phyloP scores from a whole-genome alignment of 192 early-diverging fungal species.

The Coemansia sp. region DNA sequence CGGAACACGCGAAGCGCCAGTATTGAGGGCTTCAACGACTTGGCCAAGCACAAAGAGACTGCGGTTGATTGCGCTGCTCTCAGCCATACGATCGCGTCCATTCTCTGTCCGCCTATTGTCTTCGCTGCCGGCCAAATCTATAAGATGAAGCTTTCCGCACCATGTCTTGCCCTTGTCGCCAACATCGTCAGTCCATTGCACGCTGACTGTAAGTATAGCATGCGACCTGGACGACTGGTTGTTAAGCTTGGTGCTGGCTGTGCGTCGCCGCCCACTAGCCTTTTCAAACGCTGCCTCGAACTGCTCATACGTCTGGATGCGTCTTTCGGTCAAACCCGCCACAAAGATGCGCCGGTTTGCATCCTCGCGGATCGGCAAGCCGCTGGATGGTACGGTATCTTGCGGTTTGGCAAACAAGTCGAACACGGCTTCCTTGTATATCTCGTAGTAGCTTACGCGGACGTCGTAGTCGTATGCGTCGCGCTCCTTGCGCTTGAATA shows the following conservation, averaged over 20 bases:
- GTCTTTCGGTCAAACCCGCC: constrained; percentile 59
- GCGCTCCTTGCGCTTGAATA: constrained; percentile 58
- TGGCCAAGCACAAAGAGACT: constrained; percentile 68
- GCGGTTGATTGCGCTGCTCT: constrained; percentile 69
- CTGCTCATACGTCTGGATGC: constrained; percentile 56
- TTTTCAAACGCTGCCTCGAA: constrained; percentile 51
- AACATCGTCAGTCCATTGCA: constrained; percentile 45
- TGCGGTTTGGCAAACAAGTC: constrained; percentile 55
- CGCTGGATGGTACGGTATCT: constrained; percentile 20
- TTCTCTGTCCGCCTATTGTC: constrained; percentile 69
- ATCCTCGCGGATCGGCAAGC: constrained; percentile 63
- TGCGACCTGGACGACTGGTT: constrained; percentile 66
- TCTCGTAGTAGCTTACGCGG: constrained; percentile 65
- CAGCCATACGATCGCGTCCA: constrained; percentile 60
- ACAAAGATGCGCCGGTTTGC: constrained; percentile 59
- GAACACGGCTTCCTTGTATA: constrained; percentile 69
- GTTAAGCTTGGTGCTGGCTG: constrained; percentile 69
- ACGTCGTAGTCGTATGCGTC: constrained; percentile 52
- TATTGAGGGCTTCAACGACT: constrained; percentile 67
- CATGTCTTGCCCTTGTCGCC: constrained; percentile 31
- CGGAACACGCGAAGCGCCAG: constrained; percentile 57
- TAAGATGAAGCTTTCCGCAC: constrained; percentile 61
- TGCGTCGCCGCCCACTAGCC: constrained; percentile 62
- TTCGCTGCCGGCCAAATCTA: constrained; percentile 71
- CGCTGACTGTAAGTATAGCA: constrained; percentile 61